Evolutionary conservation across 1,284 basidiomycete species (phyloP).

Genomic region (Meira miltonrushii): DNA sequence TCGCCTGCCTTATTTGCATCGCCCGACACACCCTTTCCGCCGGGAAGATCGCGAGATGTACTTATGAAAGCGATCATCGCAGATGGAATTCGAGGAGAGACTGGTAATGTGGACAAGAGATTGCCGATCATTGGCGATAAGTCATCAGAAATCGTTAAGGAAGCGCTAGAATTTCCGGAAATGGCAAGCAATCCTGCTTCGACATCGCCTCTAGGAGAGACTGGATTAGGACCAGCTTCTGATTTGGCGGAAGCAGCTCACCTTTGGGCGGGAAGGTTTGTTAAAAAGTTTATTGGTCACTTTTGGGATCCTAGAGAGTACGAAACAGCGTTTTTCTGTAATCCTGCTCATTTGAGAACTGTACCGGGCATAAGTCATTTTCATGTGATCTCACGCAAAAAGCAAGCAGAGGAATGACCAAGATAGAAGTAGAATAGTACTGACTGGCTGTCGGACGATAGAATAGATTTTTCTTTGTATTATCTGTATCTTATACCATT

Average conservation of each 20-base stretch:
- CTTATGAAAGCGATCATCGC: slow-evolving; percentile 28
- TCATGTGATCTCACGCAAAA: background rate
- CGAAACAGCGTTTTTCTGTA: slow-evolving; percentile 34
- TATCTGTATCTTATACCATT: no score
- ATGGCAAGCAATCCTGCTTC: background rate
- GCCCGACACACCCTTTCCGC: slow-evolving; percentile 18
- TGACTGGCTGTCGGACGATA: no score
- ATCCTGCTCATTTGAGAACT: slow-evolving; percentile 29
- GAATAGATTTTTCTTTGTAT: no score
- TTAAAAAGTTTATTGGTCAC: slow-evolving; percentile 18
- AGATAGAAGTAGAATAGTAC: background rate
- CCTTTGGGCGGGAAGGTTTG: slow-evolving; percentile 22
- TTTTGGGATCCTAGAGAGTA: slow-evolving; percentile 20
- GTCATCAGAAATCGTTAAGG: slow-evolving; percentile 13
- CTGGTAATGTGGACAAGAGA: slow-evolving; percentile 16
- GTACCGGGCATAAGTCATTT: slow-evolving; percentile 21
- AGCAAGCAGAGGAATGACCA: background rate
- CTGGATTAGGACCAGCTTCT: background rate
- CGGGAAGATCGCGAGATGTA: slow-evolving; percentile 8
- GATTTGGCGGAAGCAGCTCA: slow-evolving; percentile 18
- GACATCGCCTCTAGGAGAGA: slow-evolving; percentile 8
- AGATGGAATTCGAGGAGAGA: slow-evolving; percentile 38
- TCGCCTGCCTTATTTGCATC: slow-evolving; percentile 22
- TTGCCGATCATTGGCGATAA: background rate
- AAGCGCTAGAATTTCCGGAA: background rate